Evolutionary conservation across 345 rosid species (phyloP), one percentile per base, ranked within the genome.

Genomic region (Linum usitatissimum): DNA sequence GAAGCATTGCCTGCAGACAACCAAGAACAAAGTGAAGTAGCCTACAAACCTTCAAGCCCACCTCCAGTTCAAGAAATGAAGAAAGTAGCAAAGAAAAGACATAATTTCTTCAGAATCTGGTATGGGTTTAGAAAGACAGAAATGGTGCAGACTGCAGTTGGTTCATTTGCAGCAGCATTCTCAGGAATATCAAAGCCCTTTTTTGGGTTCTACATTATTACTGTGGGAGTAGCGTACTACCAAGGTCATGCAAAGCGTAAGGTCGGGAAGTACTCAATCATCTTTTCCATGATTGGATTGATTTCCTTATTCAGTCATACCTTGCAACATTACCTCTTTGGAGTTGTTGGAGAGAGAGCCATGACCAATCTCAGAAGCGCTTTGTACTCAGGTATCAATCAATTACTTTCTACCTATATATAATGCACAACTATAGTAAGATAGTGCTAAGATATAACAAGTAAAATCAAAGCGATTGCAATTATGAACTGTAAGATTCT

Each of bases 181-280:
- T 81, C 88, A 42, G 91, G 91, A 51, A 78, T 85, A 70, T 79
- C 87, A 15, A 85, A 75, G 78, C 91, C 91, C 9, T 6, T 79
- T 59, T 85, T 85, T 3, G 91, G 87, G 38, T 85, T 18, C 78
- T 81, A 57, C 73, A 83, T 83, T 70, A 78, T 81, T 59, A 81
- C 76, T 14, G 75, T 85, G 3, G 91, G 91, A 39, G 80, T 79
- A 39, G 74, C 79, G 49, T 85, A 81, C 68, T 83, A 77, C 64
- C 1, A 83, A 0, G 9, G 18, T 1, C 64, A 83, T 15, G 75
- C 81, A 67, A 81, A 45, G 79, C 60, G 13, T 19, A 0, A 62
- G 45, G 91, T 83, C 39, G 84, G 73, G 68, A 21, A 28, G 69
- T 83, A 65, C 72, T 81, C 88, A 2, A 61, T 81, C 61, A 36